Base-by-base conservation (phyloP, 139 green algal species). In the Eudorina sp. region DNA sequence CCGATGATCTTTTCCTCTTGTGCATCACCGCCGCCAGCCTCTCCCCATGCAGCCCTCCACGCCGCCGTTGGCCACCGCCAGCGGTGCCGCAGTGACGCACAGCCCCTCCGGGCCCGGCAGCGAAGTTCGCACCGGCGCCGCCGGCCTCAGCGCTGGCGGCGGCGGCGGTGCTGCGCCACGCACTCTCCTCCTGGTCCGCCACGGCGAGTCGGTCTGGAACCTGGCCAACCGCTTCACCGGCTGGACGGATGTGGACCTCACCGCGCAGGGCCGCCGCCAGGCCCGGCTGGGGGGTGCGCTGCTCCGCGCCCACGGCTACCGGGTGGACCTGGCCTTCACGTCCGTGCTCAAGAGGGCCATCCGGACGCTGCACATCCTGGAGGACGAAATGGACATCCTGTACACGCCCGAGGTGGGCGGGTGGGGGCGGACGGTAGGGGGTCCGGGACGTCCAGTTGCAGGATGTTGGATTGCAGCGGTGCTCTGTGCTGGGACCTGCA, bases 221-320 rank as follows among this genome's bases (percentile, higher is more conserved):
- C 48, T 73, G 25, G 48, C 48, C 38, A 88, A 88, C 51, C 45
- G 83, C 36, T 88, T 88, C 48, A 88, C 83, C 13, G 83, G 83
- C 2, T 88, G 82, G 88, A 89, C 81, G 38, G 81, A 92, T 45
- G 83, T 89, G 38, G 83, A 87, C 53, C 41, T 89, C 5, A 89
- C 53, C 6, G 64, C 46, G 4, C 73, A 81, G 51, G 89, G 89
- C 38, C 3, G 23, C 19, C 62, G 76, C 9, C 89, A 89, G 64
- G 89, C 89, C 2, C 16, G 29, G n/a, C 23, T 72, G 0, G 89
- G 83, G 27, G 89, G 89, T 13, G 23, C 40, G 76, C 78, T 92
- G 8, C 68, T 92, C 25, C 38, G 43, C 19, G 83, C 89, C 8
- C 81, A 87, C 81, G 62, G 77, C 76, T 74, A 43, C 45, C 16